Conservation (phyloP, 129 eudicot species). For the Artemisia argyi region DNA sequence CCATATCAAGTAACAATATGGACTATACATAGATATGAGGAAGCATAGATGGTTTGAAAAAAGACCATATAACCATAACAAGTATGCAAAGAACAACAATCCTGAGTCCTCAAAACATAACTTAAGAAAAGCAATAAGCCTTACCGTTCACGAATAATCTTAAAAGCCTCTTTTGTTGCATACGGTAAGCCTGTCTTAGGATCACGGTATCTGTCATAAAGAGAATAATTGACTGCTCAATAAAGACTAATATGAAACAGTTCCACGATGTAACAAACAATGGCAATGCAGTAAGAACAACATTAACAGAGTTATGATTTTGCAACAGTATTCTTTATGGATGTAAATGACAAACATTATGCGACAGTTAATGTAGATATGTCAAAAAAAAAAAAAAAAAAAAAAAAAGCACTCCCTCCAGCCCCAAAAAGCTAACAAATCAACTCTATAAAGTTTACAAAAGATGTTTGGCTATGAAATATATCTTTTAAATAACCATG, state of each 20-base stretch:
- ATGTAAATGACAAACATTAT: not conserved
- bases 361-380: not conserved
- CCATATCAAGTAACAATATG: not conserved
- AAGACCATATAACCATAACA: no score
- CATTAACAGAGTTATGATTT: not conserved
- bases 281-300: not conserved
- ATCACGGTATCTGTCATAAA: constrained; percentile 67
- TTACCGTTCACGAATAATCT: constrained; percentile 72
- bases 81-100: not conserved
- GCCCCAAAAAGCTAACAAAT: not conserved
- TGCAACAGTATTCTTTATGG: not conserved
- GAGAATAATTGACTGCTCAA: not conserved
- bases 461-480: not conserved
- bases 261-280: not conserved
- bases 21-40: no score
- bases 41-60: no score
- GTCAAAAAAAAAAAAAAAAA: no score
- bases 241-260: not conserved
- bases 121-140: not conserved
- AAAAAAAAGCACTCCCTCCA: not conserved
- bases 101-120: not conserved
- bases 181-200: constrained; percentile 93
- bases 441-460: not conserved
- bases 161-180: constrained; percentile 94
- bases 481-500: not conserved